phyloP scores from a whole-genome alignment of 768 basidiomycete genomes.

The Cystobasidium onofrii region DNA sequence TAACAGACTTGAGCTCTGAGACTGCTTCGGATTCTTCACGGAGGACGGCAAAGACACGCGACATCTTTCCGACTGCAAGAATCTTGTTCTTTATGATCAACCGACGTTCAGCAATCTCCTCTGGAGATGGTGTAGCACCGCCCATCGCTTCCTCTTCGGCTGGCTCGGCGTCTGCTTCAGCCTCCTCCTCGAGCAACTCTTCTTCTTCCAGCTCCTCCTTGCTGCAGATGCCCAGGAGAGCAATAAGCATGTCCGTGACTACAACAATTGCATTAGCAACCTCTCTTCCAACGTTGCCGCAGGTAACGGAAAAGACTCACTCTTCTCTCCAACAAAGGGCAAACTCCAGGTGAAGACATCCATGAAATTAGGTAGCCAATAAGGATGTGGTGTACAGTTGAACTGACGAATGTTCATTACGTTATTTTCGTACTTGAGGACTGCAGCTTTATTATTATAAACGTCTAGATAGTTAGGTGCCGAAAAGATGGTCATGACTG shows the following conservation, averaged over 20 bases:
- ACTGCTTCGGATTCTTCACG: conserved; percentile 98
- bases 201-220: conserved; percentile 90
- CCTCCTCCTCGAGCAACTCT: conserved; percentile 51
- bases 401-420: conserved; percentile 59
- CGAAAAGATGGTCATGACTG: conserved; percentile 99
- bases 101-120: conserved; percentile 57
- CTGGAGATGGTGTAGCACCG: not conserved
- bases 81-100: conserved; percentile 98
- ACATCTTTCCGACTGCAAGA: conserved; percentile 91
- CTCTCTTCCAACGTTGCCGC: too few species aligned
- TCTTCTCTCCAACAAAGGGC: conserved; percentile 97
- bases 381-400: conserved; percentile 90
- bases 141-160: not conserved
- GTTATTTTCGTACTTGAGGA: conserved; percentile 97
- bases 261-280: not conserved
- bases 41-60: conserved; percentile 86
- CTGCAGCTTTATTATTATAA: conserved; percentile 98
- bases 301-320: conserved; percentile 52
- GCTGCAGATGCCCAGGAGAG: conserved; percentile 87
- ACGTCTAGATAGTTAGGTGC: conserved; percentile 95
- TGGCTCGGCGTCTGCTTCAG: not conserved
- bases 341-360: conserved; percentile 98
- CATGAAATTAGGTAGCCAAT: conserved; percentile 99
- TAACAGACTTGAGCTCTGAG: conserved; percentile 87
- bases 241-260: conserved; percentile 99